Conservation (phyloP, 2,329 filamentous ascomycete species). For the Hortaea werneckii region DNA sequence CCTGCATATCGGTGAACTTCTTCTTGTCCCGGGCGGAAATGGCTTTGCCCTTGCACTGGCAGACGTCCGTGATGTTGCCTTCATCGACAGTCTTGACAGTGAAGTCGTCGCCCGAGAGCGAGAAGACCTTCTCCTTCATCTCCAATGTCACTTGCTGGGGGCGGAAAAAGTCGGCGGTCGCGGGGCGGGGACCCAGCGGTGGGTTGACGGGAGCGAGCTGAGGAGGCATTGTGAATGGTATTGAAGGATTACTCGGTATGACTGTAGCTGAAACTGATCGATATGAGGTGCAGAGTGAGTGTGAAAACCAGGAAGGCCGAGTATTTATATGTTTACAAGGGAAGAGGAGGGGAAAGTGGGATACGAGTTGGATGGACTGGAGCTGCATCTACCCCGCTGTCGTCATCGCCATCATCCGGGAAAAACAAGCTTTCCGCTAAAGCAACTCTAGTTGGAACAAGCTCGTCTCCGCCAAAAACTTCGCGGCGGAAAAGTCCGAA, state of each 20-base stretch:
- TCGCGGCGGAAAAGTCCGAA: no score
- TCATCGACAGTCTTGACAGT: conserved; percentile 48
- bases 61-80: conserved; percentile 31
- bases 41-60: conserved; percentile 48
- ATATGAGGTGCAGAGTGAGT: not conserved
- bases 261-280: not conserved
- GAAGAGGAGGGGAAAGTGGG: not conserved
- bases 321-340: not conserved
- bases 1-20: conserved; percentile 43
- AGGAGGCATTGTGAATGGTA: conserved; percentile 6
- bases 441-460: not conserved
- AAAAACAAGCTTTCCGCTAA: not conserved
- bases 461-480: no score
- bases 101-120: conserved; percentile 54
- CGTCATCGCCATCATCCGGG: not conserved
- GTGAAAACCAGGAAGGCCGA: not conserved
- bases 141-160: conserved; percentile 37
- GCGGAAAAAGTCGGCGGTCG: conserved; percentile 16
- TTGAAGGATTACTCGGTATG: conserved; percentile 1
- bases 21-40: conserved; percentile 47
- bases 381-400: not conserved
- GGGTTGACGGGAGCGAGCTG: conserved; percentile 17
- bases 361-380: not conserved
- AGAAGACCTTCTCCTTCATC: conserved; percentile 53
- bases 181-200: conserved; percentile 21